A percentile compares a stretch with the other conserved stretches of the same genome.
Evolutionary conservation across 1,284 basidiomycete species (phyloP).

Genomic region (Heliocybe sulcata): DNA sequence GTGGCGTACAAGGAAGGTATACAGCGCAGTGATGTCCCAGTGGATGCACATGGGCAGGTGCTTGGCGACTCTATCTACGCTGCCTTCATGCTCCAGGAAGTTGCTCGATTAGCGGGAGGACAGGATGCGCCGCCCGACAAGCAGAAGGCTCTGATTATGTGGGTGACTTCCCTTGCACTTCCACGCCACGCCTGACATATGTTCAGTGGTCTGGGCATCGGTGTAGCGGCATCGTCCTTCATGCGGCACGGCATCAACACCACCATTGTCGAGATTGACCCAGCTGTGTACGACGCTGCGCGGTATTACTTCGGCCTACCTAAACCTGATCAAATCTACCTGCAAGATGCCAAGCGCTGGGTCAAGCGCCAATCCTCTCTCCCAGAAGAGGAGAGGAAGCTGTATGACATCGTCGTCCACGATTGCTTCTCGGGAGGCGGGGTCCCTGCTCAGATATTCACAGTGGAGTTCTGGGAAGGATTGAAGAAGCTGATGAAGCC

Average conservation of each 20-base stretch:
- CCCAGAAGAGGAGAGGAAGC: conserved; percentile 16
- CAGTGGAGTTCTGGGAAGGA: conserved; percentile 74
- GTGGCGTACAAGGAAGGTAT: conserved; percentile 17
- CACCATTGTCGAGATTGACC: conserved; percentile 82
- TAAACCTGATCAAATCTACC: conserved; percentile 49
- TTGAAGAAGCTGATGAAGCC: conserved; percentile 57
- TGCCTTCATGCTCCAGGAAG: conserved; percentile 83
- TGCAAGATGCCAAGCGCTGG: conserved; percentile 74
- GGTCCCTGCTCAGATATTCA: conserved; percentile 79
- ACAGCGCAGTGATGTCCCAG: conserved; percentile 31
- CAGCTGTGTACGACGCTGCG: conserved; percentile 81
- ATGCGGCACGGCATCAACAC: conserved; percentile 58
- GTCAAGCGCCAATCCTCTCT: conserved; percentile 32
- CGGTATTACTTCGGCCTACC: conserved; percentile 70
- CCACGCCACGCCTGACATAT: conserved; percentile 3
- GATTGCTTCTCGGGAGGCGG: conserved; percentile 90
- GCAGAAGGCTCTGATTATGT: conserved; percentile 70
- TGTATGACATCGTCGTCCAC: conserved; percentile 80
- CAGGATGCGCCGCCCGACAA: conserved; percentile 37
- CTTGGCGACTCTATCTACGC: conserved; percentile 78
- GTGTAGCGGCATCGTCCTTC: conserved; percentile 73
- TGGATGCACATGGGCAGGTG: conserved; percentile 45
- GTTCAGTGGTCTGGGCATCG: conserved; percentile 76
- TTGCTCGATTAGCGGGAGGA: conserved; percentile 47
- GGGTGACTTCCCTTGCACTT: conserved; percentile 16